Base-by-base conservation (phyloP, 495 filamentous ascomycete genomes). In the Darksidea phi region DNA sequence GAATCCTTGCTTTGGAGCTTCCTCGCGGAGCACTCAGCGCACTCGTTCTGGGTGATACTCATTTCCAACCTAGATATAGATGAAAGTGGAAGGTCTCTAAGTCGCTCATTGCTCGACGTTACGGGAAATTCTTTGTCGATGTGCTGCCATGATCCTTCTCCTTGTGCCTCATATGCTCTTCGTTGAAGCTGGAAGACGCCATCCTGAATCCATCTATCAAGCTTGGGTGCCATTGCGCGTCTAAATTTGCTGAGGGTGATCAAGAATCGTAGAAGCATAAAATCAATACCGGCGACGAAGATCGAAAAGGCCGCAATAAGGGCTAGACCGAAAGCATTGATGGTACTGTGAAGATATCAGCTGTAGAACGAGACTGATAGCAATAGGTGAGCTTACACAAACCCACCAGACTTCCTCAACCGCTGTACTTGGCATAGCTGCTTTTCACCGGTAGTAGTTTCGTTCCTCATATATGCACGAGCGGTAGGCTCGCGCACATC, bases 361-460 rank as follows among this genome's bases (percentile, higher is more conserved):
- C 20, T 6, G 3, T 53, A 37, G 24, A 3, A 32, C 17, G 15
- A 13, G 3, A 53, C 2, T 6, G 15, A 15, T 3, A 17, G 15
- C 5, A 6, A n/a, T 13, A 43, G 4, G 41, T 6, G 23, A 15
- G 28, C 49, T 5, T 53, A 53, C 24, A n/a, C 43, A 34, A 57
- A 47, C 8, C 54, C 54, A 47, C 54, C 54, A 18, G 38, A 18
- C 28, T 57, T 57, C 17, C 54, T 10, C 54, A 57, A 48, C 54
- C 34, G 24, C 15, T 28, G 2, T 1, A 20, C 6, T 3, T 48
- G 15, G 42, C 54, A 57, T 1, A 57, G 54, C 12, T 47, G 2
- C 41, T 32, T 11, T 1, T 57, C 52, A 12, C 17, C 52, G 12
- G 10, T 15, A 4, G 6, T 55, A 5, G 32, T 20, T 17, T 32